Percentiles rank a stretch among this genome's conserved stretches.
Conservation (phyloP, 192 early-diverging fungal genomes). For the Backusella tarrabulga region DNA sequence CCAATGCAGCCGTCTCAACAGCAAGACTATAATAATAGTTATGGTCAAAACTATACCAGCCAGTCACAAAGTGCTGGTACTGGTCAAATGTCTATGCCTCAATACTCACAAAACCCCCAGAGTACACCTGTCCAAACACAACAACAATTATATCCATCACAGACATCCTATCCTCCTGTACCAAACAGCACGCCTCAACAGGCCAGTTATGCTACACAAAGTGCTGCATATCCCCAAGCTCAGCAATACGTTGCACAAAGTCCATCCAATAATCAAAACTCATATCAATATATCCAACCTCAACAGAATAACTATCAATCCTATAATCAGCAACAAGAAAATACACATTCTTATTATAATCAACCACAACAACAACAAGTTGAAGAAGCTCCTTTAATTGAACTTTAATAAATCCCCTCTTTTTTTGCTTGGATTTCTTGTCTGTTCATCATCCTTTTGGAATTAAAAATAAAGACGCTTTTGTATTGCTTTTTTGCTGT, state of each 20-base stretch:
- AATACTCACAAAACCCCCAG: not conserved
- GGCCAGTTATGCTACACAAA: not conserved
- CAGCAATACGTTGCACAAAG: conserved; percentile 22
- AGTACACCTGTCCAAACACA: not conserved
- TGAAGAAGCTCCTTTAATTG: conserved; percentile 34
- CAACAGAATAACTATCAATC: not conserved
- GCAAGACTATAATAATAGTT: not conserved
- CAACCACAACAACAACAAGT: conserved; percentile 16
- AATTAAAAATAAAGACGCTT: too few relatives aligned
- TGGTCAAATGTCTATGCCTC: not conserved
- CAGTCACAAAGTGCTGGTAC: not conserved
- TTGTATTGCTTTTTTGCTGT: too few relatives aligned
- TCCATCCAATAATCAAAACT: not conserved
- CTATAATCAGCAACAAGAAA: not conserved
- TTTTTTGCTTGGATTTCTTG: too few relatives aligned
- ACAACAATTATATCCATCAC: not conserved
- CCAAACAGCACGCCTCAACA: not conserved
- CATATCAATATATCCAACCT: conserved; percentile 3
- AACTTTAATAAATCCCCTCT: conserved; percentile 5
- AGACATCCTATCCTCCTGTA: not conserved
- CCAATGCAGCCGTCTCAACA: not conserved
- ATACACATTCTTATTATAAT: not conserved
- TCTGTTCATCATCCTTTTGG: too few relatives aligned
- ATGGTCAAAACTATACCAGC: not conserved
- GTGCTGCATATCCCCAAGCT: not conserved